These are phyloP conservation scores for Aspergillus sp. DNA, from an alignment of 2,329 filamentous ascomycete genomes.

Conservation along the genomic window DNA sequence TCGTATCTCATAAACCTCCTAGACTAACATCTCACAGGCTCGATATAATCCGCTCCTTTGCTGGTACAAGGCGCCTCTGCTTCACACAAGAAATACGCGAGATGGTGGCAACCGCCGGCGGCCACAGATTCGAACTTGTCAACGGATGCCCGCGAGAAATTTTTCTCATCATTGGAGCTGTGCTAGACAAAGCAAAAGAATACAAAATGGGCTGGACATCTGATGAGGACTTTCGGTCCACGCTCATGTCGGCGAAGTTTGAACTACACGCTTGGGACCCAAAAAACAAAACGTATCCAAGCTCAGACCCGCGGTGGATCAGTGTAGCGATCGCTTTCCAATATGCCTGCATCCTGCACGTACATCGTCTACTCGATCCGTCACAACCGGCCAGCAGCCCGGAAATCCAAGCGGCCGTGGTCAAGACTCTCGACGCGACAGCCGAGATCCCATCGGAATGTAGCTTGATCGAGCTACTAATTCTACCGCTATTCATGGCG, in stretches of 20 bases:
- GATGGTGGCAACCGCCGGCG: conserved; percentile 29
- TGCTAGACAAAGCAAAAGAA: conserved; percentile 34
- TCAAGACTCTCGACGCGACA: conserved; percentile 31
- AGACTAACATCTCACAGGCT: conserved; percentile 25
- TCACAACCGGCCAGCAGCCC: conserved; percentile 23
- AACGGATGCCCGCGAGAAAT: conserved; percentile 37
- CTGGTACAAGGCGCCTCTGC: conserved; percentile 32
- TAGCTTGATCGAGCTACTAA: conserved; percentile 32
- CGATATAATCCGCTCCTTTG: conserved; percentile 37
- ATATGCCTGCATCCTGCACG: conserved; percentile 34
- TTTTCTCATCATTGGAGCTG: conserved; percentile 34
- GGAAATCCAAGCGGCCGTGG: conserved; percentile 34
- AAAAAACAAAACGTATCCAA: conserved; percentile 28
- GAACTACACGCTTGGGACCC: conserved; percentile 31
- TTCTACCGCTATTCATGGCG: conserved; percentile 37
- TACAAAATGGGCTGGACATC: conserved; percentile 27
- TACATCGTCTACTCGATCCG: conserved; percentile 32
- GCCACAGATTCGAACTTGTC: conserved; percentile 34
- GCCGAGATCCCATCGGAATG: conserved; percentile 29
- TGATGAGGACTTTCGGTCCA: conserved; percentile 26
- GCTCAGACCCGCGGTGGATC: conserved; percentile 30
- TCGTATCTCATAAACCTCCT: neutral
- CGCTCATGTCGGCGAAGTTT: conserved; percentile 22
- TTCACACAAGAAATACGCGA: conserved; percentile 34
- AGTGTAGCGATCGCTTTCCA: conserved; percentile 33